Evolutionary conservation across 345 rosid genomes (phyloP).

Genomic region (Bruguiera sexangula): DNA sequence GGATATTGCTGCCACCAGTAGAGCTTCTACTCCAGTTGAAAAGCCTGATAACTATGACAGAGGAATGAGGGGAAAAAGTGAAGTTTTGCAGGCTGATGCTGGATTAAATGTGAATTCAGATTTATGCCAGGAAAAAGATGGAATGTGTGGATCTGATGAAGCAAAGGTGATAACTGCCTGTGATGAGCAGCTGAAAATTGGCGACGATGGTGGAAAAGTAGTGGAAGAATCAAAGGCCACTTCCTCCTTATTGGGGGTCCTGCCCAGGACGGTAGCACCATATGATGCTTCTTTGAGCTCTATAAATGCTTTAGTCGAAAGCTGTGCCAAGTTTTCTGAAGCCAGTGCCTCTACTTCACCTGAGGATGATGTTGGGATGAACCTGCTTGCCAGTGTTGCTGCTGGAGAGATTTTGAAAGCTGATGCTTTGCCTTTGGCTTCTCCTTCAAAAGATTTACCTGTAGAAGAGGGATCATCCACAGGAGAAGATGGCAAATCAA

Average conservation of each 20-base stretch:
- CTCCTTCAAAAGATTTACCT: conserved; percentile 38
- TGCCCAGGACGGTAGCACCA: conserved; percentile 39
- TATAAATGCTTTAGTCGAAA: conserved; percentile 84
- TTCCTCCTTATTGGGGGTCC: conserved; percentile 42
- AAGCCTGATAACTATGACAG: conserved; percentile 42
- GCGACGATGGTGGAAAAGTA: conserved; percentile 40
- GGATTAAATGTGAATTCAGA: conserved; percentile 44
- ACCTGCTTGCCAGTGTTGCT: conserved; percentile 92
- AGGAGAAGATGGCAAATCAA: conserved; percentile 36
- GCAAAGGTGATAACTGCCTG: conserved; percentile 47
- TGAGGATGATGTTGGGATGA: conserved; percentile 91
- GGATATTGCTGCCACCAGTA: conserved; percentile 50
- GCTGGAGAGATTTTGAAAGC: conserved; percentile 77
- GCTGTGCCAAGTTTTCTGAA: conserved; percentile 72
- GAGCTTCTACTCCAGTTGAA: conserved; percentile 63
- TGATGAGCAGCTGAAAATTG: conserved; percentile 39
- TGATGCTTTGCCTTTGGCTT: conserved; percentile 50
- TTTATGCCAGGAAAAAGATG: conserved; percentile 63
- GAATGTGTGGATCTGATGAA: conserved; percentile 40
- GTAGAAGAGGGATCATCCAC: conserved; percentile 33
- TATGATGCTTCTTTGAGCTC: conserved; percentile 60
- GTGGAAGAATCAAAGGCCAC: conserved; percentile 41
- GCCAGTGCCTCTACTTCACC: conserved; percentile 43
- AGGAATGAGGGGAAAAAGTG: conserved; percentile 4
- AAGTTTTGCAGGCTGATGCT: conserved; percentile 35